These are phyloP conservation scores for Astrephomene gubernaculifera DNA, from an alignment of 139 green algal genomes.

Conservation along the genomic window DNA sequence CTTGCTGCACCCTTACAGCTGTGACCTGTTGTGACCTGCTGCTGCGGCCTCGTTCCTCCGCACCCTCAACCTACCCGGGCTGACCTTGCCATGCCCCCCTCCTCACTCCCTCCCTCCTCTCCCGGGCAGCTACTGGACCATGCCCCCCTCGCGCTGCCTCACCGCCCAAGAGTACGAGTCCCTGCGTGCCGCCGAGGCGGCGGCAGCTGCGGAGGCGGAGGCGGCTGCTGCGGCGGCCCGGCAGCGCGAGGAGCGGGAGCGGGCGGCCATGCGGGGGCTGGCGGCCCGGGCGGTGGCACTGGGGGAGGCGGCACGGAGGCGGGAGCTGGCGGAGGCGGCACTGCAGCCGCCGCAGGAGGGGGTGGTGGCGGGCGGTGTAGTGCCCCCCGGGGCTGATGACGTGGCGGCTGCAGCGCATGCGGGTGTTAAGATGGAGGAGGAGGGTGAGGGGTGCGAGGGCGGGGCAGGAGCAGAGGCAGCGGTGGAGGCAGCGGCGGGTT, in stretches of 20 bases:
- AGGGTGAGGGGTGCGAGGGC: neutral
- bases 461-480: neutral
- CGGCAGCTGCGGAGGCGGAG: neutral
- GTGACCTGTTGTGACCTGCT: too few species aligned
- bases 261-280: neutral
- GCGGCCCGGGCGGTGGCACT: neutral
- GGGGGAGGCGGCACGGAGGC: constrained; percentile 2
- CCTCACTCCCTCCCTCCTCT: too few species aligned
- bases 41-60: too few species aligned
- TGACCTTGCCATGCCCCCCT: too few species aligned
- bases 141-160: constrained; percentile 43
- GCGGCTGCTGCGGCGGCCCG: constrained; percentile 1
- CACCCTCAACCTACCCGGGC: too few species aligned
- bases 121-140: constrained; percentile 23
- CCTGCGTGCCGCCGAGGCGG: neutral
- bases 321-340: neutral
- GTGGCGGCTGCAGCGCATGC: too few species aligned
- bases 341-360: neutral
- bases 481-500: neutral
- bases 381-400: neutral
- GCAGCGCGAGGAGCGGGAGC: neutral
- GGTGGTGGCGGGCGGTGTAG: neutral
- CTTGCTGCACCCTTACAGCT: too few species aligned
- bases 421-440: neutral
- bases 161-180: constrained; percentile 31